Conservation (phyloP, 2,329 filamentous ascomycete genomes). For the Xylariales sp. region DNA sequence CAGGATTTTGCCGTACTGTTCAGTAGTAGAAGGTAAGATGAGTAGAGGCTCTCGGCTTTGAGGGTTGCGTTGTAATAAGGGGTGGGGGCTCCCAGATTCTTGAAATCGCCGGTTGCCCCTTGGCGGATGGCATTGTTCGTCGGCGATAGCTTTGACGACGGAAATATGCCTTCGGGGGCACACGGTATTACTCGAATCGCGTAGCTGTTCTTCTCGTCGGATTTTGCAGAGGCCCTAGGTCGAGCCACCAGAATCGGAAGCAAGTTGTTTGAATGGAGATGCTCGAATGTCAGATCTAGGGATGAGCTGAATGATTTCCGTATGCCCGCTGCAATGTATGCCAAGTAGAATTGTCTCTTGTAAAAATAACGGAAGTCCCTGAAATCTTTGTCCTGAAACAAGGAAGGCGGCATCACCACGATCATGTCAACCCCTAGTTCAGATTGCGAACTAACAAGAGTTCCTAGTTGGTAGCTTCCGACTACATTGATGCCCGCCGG, state of each 20-base stretch:
- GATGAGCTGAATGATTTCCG: slow-evolving; percentile 49
- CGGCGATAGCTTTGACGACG: slow-evolving; percentile 65
- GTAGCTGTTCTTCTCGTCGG: slow-evolving; percentile 29
- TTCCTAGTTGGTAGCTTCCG: slow-evolving; percentile 78
- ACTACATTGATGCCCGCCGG: slow-evolving; percentile 80
- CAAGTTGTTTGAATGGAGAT: slow-evolving; percentile 68
- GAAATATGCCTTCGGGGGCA: slow-evolving; percentile 64
- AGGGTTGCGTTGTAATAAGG: slow-evolving; percentile 88
- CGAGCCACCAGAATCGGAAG: slow-evolving; percentile 60
- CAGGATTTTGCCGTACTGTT: slow-evolving; percentile 66
- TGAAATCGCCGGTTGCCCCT: slow-evolving; percentile 41
- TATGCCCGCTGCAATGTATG: slow-evolving; percentile 70
- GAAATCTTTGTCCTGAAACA: slow-evolving; percentile 95
- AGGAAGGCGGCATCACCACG: slow-evolving; percentile 71
- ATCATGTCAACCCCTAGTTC: slow-evolving; percentile 71
- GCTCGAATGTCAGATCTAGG: slow-evolving; percentile 58
- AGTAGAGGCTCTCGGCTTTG: slow-evolving; percentile 69
- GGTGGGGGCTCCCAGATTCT: slow-evolving; percentile 48
- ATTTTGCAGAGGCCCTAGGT: slow-evolving; percentile 25
- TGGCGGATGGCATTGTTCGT: slow-evolving; percentile 65
- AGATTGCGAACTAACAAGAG: slow-evolving; percentile 60
- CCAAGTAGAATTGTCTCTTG: slow-evolving; percentile 87
- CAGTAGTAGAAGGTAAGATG: slow-evolving; percentile 71
- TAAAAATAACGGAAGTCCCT: slow-evolving; percentile 91
- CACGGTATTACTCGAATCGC: slow-evolving; percentile 75